These are phyloP conservation scores for Narthecium ossifragum DNA, from an alignment of 106 monocot species.

Conservation along the genomic window DNA sequence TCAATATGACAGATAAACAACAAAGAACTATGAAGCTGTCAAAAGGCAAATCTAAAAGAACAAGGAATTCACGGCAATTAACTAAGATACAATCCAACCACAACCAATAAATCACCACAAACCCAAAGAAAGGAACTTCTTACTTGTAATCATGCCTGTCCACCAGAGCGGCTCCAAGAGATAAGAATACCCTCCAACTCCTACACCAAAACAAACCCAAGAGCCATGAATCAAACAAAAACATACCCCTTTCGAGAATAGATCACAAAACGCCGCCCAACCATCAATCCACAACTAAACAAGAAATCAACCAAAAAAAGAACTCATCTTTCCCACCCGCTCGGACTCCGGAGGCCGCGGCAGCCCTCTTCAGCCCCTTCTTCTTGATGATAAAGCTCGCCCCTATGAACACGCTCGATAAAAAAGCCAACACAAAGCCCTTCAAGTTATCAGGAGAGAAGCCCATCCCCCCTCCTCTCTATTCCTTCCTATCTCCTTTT, in stretches of 20 bases:
- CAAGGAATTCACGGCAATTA: too few relatives aligned
- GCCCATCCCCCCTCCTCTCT: too few relatives aligned
- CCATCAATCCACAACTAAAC: not conserved
- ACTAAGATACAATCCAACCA: too few relatives aligned
- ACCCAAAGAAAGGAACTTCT: not conserved
- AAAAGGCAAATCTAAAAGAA: too few relatives aligned
- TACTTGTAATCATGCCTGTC: conserved; percentile 74
- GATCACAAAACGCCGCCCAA: not conserved
- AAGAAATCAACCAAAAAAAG: not conserved
- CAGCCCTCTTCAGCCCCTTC: conserved; percentile 48
- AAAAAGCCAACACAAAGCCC: conserved; percentile 57
- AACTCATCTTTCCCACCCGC: conserved; percentile 25
- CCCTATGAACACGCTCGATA: conserved; percentile 76
- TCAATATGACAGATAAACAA: too few relatives aligned
- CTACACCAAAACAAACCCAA: conserved; percentile 17
- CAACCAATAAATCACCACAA: too few relatives aligned
- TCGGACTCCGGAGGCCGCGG: conserved; percentile 48
- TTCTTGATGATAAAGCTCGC: conserved; percentile 86
- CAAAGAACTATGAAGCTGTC: too few relatives aligned
- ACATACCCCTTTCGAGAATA: not conserved
- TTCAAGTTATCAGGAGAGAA: conserved; percentile 57
- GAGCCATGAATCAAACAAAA: not conserved
- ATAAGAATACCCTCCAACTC: conserved; percentile 57
- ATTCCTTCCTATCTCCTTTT: too few relatives aligned
- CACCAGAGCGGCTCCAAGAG: conserved; percentile 77